Evolutionary conservation across 805 yeast species (phyloP), one percentile per base, ranked within the genome.

Genomic region (Suhomyces sp.): DNA sequence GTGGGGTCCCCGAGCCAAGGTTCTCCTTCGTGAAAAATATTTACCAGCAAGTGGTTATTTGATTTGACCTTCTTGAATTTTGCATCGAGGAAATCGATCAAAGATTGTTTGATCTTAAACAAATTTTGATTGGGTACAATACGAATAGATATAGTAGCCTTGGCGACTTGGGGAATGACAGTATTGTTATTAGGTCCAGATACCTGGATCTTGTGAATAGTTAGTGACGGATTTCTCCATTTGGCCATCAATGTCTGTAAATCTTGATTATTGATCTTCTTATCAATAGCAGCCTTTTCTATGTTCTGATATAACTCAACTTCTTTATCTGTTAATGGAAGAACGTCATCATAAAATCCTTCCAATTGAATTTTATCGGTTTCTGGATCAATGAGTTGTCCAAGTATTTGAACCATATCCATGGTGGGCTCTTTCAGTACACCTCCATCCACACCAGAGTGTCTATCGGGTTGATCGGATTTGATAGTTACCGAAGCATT

Each of bases 371-470:
- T 62, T 15, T 44, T 39, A 19, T 70, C 67, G 8, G 57, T 48
- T 14, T 39, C 38, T 1, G 56, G 55, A 35, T 76, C 79, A 23
- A 80, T 76, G 35, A 91, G 64, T 34, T 77, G 74, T 2, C 91
- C 74, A 15, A 90, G 61, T 12, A 91, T 51, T 35, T 81, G 83
- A 25, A 90, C 73, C 58, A 91, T 60, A 53, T 91, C 98, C 64
- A 86, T 77, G 0, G 95, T 81, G 2, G 98, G 97, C 50, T 91
- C 98, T 38, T 83, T 72, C 42, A 78, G 76, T 6, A 83, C 81
- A 40, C 98, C 98, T 33, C 98, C 98, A 61, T 88, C 95, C 7
- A 93, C 93, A 43, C 98, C 98, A 0, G 97, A 87, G 55, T 93
- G 98, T 39, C 95, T 68, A 57, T 93, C 97, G 1, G 95, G 95